Percentiles rank a stretch among this genome's conserved stretches.
phyloP scores from a whole-genome alignment of 2,329 filamentous ascomycete genomes.

The Calonectria montana region DNA sequence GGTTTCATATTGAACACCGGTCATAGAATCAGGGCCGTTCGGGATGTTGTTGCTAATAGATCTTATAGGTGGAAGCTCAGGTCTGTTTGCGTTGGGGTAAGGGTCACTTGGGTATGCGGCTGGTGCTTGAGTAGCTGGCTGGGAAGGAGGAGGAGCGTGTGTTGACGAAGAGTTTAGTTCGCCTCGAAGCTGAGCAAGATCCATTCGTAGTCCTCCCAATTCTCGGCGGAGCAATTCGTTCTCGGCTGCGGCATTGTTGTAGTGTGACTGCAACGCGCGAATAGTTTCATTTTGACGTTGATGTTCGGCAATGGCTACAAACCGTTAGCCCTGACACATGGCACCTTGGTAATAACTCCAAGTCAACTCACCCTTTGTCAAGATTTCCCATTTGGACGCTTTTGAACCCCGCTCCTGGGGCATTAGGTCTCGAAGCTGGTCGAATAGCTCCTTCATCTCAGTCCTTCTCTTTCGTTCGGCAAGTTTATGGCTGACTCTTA shows the following conservation, averaged over 20 bases:
- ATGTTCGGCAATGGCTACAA: conserved; percentile 71
- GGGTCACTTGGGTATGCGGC: conserved; percentile 44
- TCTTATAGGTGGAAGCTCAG: conserved; percentile 68
- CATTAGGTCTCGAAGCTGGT: conserved; percentile 81
- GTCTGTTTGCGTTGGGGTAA: conserved; percentile 51
- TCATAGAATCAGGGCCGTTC: conserved; percentile 70
- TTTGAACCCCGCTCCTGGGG: conserved; percentile 86
- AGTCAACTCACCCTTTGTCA: conserved; percentile 77
- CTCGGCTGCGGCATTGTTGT: conserved; percentile 55
- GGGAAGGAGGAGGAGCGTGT: conserved; percentile 37
- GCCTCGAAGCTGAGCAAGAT: conserved; percentile 60
- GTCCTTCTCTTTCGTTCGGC: conserved; percentile 86
- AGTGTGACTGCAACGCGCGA: conserved; percentile 59
- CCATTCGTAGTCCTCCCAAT: conserved; percentile 58
- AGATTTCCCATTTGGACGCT: conserved; percentile 89
- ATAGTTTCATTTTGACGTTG: conserved; percentile 64
- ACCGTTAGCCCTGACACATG: conserved; percentile 20
- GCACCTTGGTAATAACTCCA: background rate
- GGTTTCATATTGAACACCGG: conserved; percentile 72
- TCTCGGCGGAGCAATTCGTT: conserved; percentile 63
- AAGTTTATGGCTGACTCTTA: conserved; percentile 86
- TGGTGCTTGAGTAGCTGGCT: conserved; percentile 37
- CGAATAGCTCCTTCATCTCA: conserved; percentile 90
- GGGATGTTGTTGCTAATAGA: conserved; percentile 59
- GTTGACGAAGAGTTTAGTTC: conserved; percentile 45